Evolutionary conservation across 2,329 filamentous ascomycete species (phyloP).

Genomic region (Trichoderma aggressivum): DNA sequence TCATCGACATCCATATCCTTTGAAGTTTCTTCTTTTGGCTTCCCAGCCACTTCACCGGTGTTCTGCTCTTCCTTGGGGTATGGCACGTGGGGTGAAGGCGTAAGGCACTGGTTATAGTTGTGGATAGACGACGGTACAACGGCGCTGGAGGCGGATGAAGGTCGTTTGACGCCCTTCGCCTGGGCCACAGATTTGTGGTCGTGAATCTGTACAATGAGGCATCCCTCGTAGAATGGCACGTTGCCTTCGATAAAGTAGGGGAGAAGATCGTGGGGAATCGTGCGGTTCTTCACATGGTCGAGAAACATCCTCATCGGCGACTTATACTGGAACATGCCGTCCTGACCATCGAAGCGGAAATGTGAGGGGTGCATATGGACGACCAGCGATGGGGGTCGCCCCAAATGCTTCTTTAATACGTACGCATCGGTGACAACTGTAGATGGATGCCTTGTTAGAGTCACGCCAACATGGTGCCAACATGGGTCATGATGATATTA

Average conservation of each 20-base stretch:
- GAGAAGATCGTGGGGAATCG: constrained; percentile 85
- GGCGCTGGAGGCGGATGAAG: constrained; percentile 54
- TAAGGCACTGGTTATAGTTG: constrained; percentile 86
- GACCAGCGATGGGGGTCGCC: constrained; percentile 76
- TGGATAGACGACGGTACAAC: constrained; percentile 78
- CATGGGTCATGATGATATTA: constrained; percentile 30
- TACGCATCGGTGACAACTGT: constrained; percentile 70
- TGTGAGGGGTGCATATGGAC: constrained; percentile 81
- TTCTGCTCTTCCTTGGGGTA: constrained; percentile 62
- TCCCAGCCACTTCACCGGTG: constrained; percentile 21
- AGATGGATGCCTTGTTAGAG: constrained; percentile 24
- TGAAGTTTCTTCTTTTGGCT: constrained; percentile 36
- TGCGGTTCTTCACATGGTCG: constrained; percentile 71
- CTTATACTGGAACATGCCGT: constrained; percentile 86
- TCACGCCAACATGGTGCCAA: not conserved
- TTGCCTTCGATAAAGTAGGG: constrained; percentile 68
- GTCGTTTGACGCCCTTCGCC: constrained; percentile 53
- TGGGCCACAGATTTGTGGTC: constrained; percentile 71
- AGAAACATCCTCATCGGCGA: constrained; percentile 83
- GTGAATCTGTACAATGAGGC: constrained; percentile 90
- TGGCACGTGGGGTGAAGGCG: constrained; percentile 79
- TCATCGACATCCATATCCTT: constrained; percentile 31
- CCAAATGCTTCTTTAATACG: constrained; percentile 76
- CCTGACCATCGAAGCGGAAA: constrained; percentile 91
- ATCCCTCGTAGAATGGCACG: constrained; percentile 88